Evolutionary conservation across 805 yeast genomes (phyloP).

Genomic region (Brettanomyces anomalus): DNA sequence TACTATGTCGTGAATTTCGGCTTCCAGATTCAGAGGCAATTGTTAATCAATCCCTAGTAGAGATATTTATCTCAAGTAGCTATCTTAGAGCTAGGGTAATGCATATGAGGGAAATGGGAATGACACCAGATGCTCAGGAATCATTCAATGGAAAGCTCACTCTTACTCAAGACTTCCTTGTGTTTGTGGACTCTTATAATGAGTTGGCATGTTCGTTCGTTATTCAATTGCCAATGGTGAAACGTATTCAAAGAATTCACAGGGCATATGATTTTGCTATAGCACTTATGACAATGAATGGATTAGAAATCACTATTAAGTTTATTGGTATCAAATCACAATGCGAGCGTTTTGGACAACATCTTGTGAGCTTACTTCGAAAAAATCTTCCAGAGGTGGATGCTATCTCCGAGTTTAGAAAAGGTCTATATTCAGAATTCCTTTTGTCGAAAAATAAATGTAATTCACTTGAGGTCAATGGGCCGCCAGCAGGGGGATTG

Average conservation of each 20-base stretch:
- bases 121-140: conserved; percentile 19
- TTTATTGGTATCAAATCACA: conserved; percentile 72
- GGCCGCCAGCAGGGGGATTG: conserved; percentile 73
- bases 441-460: conserved; percentile 51
- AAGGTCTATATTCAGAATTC: conserved; percentile 79
- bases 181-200: conserved; percentile 67
- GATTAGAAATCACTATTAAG: conserved; percentile 53
- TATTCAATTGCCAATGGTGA: conserved; percentile 67
- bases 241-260: conserved; percentile 81
- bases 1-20: conserved; percentile 54
- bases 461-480: conserved; percentile 32
- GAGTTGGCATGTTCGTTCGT: conserved; percentile 57
- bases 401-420: conserved; percentile 53
- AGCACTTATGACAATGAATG: conserved; percentile 59
- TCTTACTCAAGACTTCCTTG: conserved; percentile 65
- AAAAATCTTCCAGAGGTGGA: conserved; percentile 56
- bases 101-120: conserved; percentile 6
- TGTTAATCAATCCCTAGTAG: conserved; percentile 60
- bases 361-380: conserved; percentile 50
- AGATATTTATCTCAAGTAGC: conserved; percentile 31
- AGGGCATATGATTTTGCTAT: conserved; percentile 72
- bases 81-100: conserved; percentile 11
- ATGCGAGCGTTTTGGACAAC: conserved; percentile 72
- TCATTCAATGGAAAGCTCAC: conserved; percentile 46
- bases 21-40: conserved; percentile 67